Percentiles rank a stretch among this genome's conserved stretches.
phyloP scores from a whole-genome alignment of 2,329 filamentous ascomycete species.

The Curvularia sp. region DNA sequence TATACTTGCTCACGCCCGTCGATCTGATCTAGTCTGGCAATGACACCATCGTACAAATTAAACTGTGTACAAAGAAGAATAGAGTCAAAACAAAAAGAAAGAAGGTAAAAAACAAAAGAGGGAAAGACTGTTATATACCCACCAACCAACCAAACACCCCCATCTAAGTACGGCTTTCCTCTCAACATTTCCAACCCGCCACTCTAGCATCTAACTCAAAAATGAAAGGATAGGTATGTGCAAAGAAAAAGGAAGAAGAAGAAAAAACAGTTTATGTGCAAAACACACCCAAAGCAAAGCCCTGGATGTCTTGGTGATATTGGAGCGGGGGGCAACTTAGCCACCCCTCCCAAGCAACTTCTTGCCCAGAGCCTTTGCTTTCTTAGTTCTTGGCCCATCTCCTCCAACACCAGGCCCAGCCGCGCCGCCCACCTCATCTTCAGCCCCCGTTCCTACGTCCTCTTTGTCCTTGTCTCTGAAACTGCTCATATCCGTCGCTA shows the following conservation, averaged over 20 bases:
- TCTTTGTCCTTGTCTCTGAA: slow-evolving; percentile 5
- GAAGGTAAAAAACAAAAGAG: neutral
- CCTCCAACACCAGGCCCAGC: neutral
- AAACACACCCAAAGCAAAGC: neutral
- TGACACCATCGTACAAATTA: neutral
- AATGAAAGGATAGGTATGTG: neutral
- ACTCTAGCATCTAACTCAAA: neutral
- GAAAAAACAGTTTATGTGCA: neutral
- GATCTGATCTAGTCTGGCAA: neutral
- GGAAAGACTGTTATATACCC: neutral
- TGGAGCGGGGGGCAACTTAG: neutral
- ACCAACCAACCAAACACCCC: neutral
- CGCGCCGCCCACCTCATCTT: neutral
- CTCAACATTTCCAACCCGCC: neutral
- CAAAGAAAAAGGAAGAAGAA: neutral
- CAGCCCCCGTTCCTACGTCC: neutral
- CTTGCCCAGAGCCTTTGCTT: slow-evolving; percentile 26
- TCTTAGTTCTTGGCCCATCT: slow-evolving; percentile 24
- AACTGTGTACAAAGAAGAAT: neutral
- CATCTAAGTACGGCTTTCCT: neutral
- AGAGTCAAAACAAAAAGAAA: neutral
- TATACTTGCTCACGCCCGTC: too few species aligned
- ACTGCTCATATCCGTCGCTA: slow-evolving; percentile 12
- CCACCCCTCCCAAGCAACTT: slow-evolving; percentile 24
- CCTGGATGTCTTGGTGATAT: neutral